Percentiles rank a stretch among this genome's conserved stretches.
phyloP scores from a whole-genome alignment of 352 stramenopile species.

The Phytophthora nicotianae region DNA sequence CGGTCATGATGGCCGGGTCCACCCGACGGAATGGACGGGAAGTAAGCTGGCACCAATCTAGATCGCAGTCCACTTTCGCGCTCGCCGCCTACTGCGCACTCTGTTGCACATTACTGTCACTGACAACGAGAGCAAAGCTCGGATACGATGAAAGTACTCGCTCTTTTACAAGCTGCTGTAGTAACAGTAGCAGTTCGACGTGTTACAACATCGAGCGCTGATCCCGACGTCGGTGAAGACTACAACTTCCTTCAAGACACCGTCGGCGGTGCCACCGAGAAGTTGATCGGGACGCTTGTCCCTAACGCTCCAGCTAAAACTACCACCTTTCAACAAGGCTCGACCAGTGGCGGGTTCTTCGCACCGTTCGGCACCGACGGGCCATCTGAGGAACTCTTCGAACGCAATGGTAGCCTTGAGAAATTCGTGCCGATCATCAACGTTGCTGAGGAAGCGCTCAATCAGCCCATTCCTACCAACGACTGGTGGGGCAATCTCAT shows the following conservation, averaged over 20 bases:
- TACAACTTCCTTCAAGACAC: conserved; percentile 20
- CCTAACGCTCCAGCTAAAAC: conserved; percentile 2
- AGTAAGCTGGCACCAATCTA: too few species aligned
- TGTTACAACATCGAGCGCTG: conserved; percentile 1
- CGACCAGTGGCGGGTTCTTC: conserved; percentile 29
- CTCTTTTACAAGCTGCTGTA: conserved; percentile 15
- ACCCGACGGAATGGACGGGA: too few species aligned
- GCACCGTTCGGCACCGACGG: conserved; percentile 47
- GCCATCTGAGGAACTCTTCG: conserved; percentile 54
- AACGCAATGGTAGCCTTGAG: conserved; percentile 47
- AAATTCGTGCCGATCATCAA: conserved; percentile 65
- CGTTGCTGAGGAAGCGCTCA: conserved; percentile 52
- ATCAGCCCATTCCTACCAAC: conserved; percentile 77
- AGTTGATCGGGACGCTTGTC: conserved; percentile 15
- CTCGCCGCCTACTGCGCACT: conserved; percentile 7
- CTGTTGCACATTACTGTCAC: neutral
- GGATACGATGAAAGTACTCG: conserved; percentile 21
- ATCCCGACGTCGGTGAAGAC: conserved; percentile 26
- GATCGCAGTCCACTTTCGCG: conserved; percentile 1
- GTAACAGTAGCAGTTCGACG: neutral
- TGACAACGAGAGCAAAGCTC: neutral
- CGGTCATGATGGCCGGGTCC: too few species aligned
- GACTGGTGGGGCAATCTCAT: conserved; percentile 86
- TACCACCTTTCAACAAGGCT: conserved; percentile 5
- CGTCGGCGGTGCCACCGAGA: conserved; percentile 15